Evolutionary conservation across 2,329 filamentous ascomycete species (phyloP), one percentile per base, ranked within the genome.

Genomic region (Chalaropsis thielavioides): DNA sequence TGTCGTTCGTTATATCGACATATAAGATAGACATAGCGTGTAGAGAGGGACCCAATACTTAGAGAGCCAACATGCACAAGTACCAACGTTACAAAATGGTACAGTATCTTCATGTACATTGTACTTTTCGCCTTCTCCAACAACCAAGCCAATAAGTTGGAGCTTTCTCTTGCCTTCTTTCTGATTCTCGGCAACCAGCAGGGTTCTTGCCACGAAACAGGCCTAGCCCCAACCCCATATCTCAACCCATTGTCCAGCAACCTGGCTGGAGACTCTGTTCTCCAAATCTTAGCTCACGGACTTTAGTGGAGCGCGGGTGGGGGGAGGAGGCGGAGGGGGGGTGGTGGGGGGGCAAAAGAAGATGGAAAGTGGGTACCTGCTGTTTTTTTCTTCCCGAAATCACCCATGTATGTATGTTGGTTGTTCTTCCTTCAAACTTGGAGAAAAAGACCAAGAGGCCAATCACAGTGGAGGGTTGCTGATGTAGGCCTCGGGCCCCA

Each of bases 341-440:
- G 31, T 3, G 31, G 31, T 3, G 31, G 43, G 27, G 54, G 24
- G 54, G 54, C 54, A 35, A 58, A 58, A 58, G 15, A 27, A 31
- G 31, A 58, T 35, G 3, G 51, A 58, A 35, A 58, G 54, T 58
- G 54, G 54, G 27, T 17, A 58, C n/a, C n/a, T 27, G 15, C 31
- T 56, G 24, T 56, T 35, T 38, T 35, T 58, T 35, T 38, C 54
- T 38, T 58, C 54, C 54, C 54, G 54, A 58, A 58, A 58, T 58
- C 54, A 58, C 54, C 54, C 54, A 35, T 38, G 54, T 13, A 35
- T 38, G 54, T 13, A 35, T 58, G 22, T 24, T 35, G 54, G 15
- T 7, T 35, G 31, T 58, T 24, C 46, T 15, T 51, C 19, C 46
- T 51, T 11, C 46, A 51, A 51, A 51, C 46, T 58, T 58, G 27